Conservation (phyloP, 2,329 filamentous ascomycete species). For the Triangularia verruculosa region DNA sequence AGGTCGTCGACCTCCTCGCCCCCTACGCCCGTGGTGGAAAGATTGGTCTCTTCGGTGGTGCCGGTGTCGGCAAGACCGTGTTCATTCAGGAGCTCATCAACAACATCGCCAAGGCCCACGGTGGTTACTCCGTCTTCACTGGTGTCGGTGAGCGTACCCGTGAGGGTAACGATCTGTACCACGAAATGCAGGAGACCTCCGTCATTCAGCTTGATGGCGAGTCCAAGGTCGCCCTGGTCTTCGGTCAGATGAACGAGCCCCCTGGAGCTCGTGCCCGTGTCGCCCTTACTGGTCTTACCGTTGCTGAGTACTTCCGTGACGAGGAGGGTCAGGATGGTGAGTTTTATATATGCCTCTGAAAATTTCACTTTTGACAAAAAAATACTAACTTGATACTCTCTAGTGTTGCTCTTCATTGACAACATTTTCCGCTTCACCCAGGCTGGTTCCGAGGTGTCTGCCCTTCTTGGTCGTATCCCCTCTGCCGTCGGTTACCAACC, state of each 20-base stretch:
- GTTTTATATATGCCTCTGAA: slow-evolving; percentile 29
- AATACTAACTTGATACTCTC: slow-evolving; percentile 27
- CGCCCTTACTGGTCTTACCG: slow-evolving; percentile 80
- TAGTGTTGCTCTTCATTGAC: slow-evolving; percentile 98
- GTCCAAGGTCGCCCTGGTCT: slow-evolving; percentile 98
- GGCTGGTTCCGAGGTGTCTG: slow-evolving; percentile 99
- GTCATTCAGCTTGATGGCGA: slow-evolving; percentile 99
- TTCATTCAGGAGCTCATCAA: slow-evolving; percentile 99
- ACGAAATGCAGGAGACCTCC: slow-evolving; percentile 99
- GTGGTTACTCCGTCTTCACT: slow-evolving; percentile 99
- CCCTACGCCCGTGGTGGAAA: slow-evolving; percentile 99
- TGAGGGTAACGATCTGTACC: slow-evolving; percentile 99
- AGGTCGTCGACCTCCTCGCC: slow-evolving; percentile 98
- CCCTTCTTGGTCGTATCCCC: slow-evolving; percentile 97
- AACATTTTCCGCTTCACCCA: slow-evolving; percentile 99
- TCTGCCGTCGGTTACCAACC: slow-evolving; percentile 99
- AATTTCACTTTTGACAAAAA: background rate
- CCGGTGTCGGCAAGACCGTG: slow-evolving; percentile 99
- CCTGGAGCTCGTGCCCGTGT: slow-evolving; percentile 99
- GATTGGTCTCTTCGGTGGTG: slow-evolving; percentile 99
- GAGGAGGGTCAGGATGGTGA: slow-evolving; percentile 79
- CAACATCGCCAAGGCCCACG: slow-evolving; percentile 99
- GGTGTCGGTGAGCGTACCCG: slow-evolving; percentile 99
- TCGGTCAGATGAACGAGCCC: slow-evolving; percentile 99
- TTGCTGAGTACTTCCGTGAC: slow-evolving; percentile 80